A percentile compares a stretch with the other conserved stretches of the same genome.
Evolutionary conservation across 2,329 filamentous ascomycete species (phyloP).

Genomic region (Trichoderma sp.): DNA sequence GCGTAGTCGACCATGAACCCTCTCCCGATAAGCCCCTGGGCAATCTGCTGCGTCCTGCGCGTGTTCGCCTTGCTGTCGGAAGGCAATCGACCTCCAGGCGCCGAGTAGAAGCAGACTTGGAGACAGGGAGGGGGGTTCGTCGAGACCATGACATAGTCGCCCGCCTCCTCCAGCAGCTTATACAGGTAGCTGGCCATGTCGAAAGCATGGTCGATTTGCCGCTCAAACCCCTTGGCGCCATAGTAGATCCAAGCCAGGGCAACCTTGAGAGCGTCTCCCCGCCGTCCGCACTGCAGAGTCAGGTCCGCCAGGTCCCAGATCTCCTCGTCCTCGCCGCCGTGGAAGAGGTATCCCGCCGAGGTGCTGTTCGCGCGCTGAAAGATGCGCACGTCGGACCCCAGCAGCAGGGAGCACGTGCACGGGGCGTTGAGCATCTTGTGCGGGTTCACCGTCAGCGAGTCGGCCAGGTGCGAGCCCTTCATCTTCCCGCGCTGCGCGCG

Average conservation of each 20-base stretch:
- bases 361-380: conserved; percentile 87
- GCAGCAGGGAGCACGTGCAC: conserved; percentile 85
- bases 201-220: conserved; percentile 73
- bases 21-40: conserved; percentile 49
- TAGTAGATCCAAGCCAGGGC: conserved; percentile 90
- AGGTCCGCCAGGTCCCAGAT: conserved; percentile 90
- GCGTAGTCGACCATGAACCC: conserved; percentile 66
- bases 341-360: conserved; percentile 83
- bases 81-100: conserved; percentile 55
- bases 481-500: conserved; percentile 65
- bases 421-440: conserved; percentile 98
- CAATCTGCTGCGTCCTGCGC: conserved; percentile 52
- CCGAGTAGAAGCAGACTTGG: conserved; percentile 94
- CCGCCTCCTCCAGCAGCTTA: conserved; percentile 53
- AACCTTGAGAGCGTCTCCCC: conserved; percentile 83
- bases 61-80: conserved; percentile 51
- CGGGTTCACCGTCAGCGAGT: conserved; percentile 86
- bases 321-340: conserved; percentile 59
- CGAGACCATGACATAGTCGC: conserved; percentile 71
- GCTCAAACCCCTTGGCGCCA: conserved; percentile 71
- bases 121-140: conserved; percentile 80
- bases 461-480: conserved; percentile 69
- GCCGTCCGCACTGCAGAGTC: conserved; percentile 88
- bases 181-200: conserved; percentile 71
- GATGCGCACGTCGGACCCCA: conserved; percentile 72